Conservation (phyloP, 1,284 basidiomycete species). For the Sporisorium graminicola region DNA sequence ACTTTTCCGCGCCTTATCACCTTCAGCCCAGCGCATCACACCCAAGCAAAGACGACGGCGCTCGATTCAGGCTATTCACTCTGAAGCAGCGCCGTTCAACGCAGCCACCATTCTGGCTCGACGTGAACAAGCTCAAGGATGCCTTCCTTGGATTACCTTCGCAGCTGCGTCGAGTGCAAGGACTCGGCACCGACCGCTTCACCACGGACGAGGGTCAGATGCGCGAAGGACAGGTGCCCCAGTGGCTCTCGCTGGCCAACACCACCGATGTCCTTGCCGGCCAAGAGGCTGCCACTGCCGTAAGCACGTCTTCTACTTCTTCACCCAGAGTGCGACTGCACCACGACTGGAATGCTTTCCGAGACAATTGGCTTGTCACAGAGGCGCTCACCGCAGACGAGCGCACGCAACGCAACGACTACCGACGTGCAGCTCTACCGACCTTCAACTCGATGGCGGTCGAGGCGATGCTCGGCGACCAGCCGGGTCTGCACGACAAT, state of each 20-base stretch:
- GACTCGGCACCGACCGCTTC: constrained; percentile 42
- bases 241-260: constrained; percentile 39
- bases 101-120: constrained; percentile 20
- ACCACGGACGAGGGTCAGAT: constrained; percentile 41
- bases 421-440: constrained; percentile 47
- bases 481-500: constrained; percentile 41
- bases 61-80: neutral
- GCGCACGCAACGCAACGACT: constrained; percentile 19
- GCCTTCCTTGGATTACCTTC: constrained; percentile 40
- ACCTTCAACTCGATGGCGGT: constrained; percentile 61
- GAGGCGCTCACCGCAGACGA: constrained; percentile 10
- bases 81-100: constrained; percentile 2
- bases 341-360: constrained; percentile 58
- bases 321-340: constrained; percentile 39
- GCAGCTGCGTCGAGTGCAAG: constrained; percentile 38
- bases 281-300: constrained; percentile 14
- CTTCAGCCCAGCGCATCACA: constrained; percentile 34
- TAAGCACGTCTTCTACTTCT: neutral
- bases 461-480: constrained; percentile 52
- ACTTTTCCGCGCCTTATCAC: constrained; percentile 51
- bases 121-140: constrained; percentile 21
- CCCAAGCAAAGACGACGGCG: neutral
- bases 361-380: constrained; percentile 35
- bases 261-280: constrained; percentile 25
- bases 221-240: constrained; percentile 55